Evolutionary conservation across 345 rosid species (phyloP), one percentile per base, ranked within the genome.

Genomic region (Clausena lansium): DNA sequence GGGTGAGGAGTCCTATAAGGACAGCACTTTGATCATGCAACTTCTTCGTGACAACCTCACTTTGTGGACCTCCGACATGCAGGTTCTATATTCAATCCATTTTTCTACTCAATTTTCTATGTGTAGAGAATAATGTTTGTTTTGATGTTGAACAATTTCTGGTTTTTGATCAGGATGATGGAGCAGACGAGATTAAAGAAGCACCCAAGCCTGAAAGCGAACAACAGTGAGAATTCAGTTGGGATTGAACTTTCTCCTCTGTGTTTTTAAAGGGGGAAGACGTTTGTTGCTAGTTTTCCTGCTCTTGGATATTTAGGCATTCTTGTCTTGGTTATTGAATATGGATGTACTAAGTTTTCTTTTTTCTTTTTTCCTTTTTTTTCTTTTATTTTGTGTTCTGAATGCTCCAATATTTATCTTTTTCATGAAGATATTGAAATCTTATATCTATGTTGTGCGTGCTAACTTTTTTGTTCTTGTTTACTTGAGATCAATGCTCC

Each of bases 11-110:
- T 95, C 99, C 35, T 95, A 95, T 89, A 95, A 93, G 87, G 97
- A 93, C 54, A 95, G 94, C 89, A 93, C 96, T 70, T 85, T 95
- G 91, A 95, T 93, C 85, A 95, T 92, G 99, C 96, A 95, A 86
- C 97, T 95, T 82, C 94, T 95, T 66, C 97, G 96, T 19, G 98
- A 95, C 81, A 95, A 95, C 62, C 98, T 93, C 87, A 95, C 99
- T 62, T 85, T 95, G 67, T 93, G 97, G 98, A 95, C 98, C 63
- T 95, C 98, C 39, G 97, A 95, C 64, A 92, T 95, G 94, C 97
- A 92, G 98, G 98, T 91, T 61, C 67, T n/a, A 72, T n/a, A n/a
- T 67, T 58, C 27, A 19, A 66, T 66, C 57, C 72, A 11, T 60
- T 32, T 33, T 22, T 10, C 71, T 39, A 2, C 38, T 25, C 54